A percentile compares a stretch with the other conserved stretches of the same genome.
Evolutionary conservation across 805 yeast species (phyloP).

Genomic region (Saccharomycopsis sp.): DNA sequence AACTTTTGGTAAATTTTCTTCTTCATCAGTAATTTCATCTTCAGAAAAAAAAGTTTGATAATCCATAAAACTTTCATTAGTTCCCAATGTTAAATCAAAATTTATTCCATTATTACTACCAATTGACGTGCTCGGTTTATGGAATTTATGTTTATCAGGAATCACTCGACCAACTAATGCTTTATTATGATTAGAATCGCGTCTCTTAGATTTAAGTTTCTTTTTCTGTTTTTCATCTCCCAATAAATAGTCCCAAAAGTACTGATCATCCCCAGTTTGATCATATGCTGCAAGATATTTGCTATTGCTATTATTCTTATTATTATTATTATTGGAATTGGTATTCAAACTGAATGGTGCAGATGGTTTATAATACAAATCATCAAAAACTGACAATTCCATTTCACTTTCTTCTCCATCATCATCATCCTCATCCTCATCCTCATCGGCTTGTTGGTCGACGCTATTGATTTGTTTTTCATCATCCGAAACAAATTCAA

Average conservation of each 20-base stretch:
- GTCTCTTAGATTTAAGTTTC: not conserved
- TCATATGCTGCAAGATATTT: slow-evolving; percentile 23
- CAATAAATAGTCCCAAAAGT: slow-evolving; percentile 71
- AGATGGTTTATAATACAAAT: slow-evolving; percentile 25
- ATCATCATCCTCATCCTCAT: slow-evolving; percentile 25
- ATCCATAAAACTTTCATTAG: slow-evolving; percentile 23
- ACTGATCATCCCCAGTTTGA: slow-evolving; percentile 56
- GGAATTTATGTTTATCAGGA: not conserved
- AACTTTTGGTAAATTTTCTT: slow-evolving; percentile 70
- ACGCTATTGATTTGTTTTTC: slow-evolving; percentile 24
- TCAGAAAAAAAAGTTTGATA: slow-evolving; percentile 31
- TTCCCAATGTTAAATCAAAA: slow-evolving; percentile 16
- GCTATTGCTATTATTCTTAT: slow-evolving; percentile 22
- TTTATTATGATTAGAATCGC: not conserved
- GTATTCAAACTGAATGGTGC: slow-evolving; percentile 16
- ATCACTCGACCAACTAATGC: not conserved
- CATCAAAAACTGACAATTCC: slow-evolving; percentile 21
- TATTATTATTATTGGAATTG: slow-evolving; percentile 22
- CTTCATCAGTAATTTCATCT: slow-evolving; percentile 94
- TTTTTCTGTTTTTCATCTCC: slow-evolving; percentile 29
- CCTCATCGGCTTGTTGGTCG: slow-evolving; percentile 25
- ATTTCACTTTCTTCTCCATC: slow-evolving; percentile 27
- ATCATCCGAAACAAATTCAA: slow-evolving; percentile 31
- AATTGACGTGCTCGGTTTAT: not conserved
- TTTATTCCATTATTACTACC: slow-evolving; percentile 11